Evolutionary conservation across 2,329 filamentous ascomycete species (phyloP).

Genomic region (Bimuria novae-zelandiae): DNA sequence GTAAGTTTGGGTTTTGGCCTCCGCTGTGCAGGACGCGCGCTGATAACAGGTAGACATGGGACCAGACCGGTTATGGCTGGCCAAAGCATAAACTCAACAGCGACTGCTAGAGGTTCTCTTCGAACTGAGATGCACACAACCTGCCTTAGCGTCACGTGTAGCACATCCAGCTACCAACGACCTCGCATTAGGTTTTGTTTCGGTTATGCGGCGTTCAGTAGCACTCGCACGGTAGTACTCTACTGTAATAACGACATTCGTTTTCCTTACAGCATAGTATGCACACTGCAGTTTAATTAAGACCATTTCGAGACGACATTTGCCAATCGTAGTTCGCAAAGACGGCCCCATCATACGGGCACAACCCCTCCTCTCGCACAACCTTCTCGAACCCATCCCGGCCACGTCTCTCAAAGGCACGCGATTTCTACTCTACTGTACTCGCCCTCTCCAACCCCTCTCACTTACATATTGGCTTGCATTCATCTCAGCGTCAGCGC

Average conservation of each 20-base stretch:
- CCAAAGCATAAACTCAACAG: conserved; percentile 52
- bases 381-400: not conserved
- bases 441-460: not conserved
- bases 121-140: no score
- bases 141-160: no score
- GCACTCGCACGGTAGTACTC: no score
- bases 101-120: conserved; percentile 37
- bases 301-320: no score
- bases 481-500: not conserved
- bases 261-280: no score
- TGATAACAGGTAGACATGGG: conserved; percentile 29
- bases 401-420: not conserved
- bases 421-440: not conserved
- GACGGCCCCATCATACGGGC: no score
- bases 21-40: not conserved
- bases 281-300: no score
- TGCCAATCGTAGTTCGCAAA: no score
- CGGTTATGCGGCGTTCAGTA: no score
- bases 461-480: not conserved
- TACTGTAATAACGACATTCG: no score
- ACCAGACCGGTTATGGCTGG: conserved; percentile 43
- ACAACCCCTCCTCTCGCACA: not conserved
- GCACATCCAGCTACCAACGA: no score
- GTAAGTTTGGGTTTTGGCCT: no score
- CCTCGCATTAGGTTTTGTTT: not conserved